These are phyloP conservation scores for Periconia sp. DNA, from an alignment of 2,329 filamentous ascomycete species.

Conservation along the genomic window DNA sequence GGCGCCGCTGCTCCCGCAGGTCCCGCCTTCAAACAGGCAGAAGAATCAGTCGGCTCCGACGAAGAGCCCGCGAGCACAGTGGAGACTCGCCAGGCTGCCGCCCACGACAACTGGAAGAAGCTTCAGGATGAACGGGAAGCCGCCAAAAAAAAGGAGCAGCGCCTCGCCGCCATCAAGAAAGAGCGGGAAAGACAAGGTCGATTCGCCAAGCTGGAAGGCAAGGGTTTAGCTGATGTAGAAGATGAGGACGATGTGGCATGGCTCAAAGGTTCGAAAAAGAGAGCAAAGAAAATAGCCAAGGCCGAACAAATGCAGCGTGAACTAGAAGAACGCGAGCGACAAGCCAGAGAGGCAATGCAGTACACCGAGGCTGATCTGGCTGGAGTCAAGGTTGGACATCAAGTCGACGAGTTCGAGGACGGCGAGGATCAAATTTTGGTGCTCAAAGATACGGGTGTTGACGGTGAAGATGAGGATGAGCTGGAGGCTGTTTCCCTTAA, in stretches of 20 bases:
- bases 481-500: conserved; percentile 75
- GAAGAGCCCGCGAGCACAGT: conserved; percentile 80
- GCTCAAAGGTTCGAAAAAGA: conserved; percentile 87
- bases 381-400: conserved; percentile 89
- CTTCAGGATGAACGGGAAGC: conserved; percentile 68
- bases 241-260: conserved; percentile 78
- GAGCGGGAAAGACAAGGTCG: conserved; percentile 83
- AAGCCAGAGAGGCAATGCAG: conserved; percentile 64
- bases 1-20: conserved; percentile 59
- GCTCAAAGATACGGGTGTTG: conserved; percentile 87
- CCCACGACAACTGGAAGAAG: conserved; percentile 74
- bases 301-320: conserved; percentile 73
- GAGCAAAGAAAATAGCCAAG: conserved; percentile 84
- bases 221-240: conserved; percentile 76
- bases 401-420: conserved; percentile 77
- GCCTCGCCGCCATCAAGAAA: conserved; percentile 80
- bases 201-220: conserved; percentile 74
- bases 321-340: conserved; percentile 67
- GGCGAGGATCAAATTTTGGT: conserved; percentile 86
- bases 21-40: conserved; percentile 57
- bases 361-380: conserved; percentile 86
- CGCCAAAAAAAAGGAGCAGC: conserved; percentile 77
- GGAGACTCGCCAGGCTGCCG: conserved; percentile 74
- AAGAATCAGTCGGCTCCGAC: conserved; percentile 56
- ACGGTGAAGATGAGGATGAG: conserved; percentile 84